phyloP scores from a whole-genome alignment of 441 rosid species.

The Capsella rubella region DNA sequence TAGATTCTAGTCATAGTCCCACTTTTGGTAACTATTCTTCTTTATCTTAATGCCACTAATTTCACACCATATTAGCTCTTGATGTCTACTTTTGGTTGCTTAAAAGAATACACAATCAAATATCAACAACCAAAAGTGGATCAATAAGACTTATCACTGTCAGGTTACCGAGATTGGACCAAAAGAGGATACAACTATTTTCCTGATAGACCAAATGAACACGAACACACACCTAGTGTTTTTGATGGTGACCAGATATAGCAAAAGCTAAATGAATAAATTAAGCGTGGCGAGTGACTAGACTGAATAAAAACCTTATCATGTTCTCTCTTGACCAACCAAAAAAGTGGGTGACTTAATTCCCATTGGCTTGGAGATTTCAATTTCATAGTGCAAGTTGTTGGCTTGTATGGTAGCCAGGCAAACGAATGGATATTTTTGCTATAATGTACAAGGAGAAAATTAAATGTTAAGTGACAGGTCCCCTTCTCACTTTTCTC shows the following conservation, averaged over 20 bases:
- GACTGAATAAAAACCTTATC: conserved; percentile 28
- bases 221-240: conserved; percentile 16
- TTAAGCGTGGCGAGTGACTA: conserved; percentile 30
- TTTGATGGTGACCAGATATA: conserved; percentile 24
- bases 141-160: conserved; percentile 32
- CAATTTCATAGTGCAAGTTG: conserved; percentile 32
- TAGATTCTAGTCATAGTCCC: conserved; percentile 32
- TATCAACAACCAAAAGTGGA: conserved; percentile 34
- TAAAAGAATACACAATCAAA: conserved; percentile 32
- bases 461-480: conserved; percentile 38
- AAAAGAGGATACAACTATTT: conserved; percentile 24
- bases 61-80: conserved; percentile 32
- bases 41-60: conserved; percentile 31
- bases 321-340: conserved; percentile 38
- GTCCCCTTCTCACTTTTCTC: conserved; percentile 33
- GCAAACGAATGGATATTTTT: conserved; percentile 29
- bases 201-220: conserved; percentile 24
- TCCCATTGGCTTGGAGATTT: conserved; percentile 48
- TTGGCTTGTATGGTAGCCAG: conserved; percentile 44
- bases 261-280: conserved; percentile 22
- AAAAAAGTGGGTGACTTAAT: conserved; percentile 23
- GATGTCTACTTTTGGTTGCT: conserved; percentile 39
- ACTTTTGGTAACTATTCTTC: conserved; percentile 42
- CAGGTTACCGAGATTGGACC: conserved; percentile 14
- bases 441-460: conserved; percentile 25